Evolutionary conservation across 78 protist species (phyloP), one percentile per base, ranked within the genome.

Genomic region (Diacronema lutheri): DNA sequence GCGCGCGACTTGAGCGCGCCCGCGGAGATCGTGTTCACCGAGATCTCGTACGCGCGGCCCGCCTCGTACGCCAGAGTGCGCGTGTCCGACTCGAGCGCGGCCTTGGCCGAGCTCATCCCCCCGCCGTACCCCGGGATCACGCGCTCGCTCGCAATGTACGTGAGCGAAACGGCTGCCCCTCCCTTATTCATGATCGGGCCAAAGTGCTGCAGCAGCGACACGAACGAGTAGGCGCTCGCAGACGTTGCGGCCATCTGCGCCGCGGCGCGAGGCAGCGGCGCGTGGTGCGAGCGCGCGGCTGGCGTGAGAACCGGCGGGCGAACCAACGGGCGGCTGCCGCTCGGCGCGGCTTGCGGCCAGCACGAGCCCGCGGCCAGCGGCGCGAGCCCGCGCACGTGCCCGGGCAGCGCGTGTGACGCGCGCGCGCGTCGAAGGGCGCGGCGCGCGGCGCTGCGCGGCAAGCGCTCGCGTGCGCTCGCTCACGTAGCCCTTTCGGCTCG

Each of bases 11-110:
- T 83, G 31, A 86, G 90, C 33, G 90, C 85, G 37, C 90, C 90
- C 14, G 90, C 90, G 33, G 85, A 79, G 85, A 86, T 79, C 57
- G 90, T 86, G 78, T 86, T 86, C 58, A 86, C 85, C 14, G 69
- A 56, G 16, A 86, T 29, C 35, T 66, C 78, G 57, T 55, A 79
- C 84, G 78, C 79, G 65, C 71, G 84, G 65, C 90, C 90, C 31
- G 90, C 90, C 85, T 86, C 90, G 61, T 55, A 86, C 58, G 90
- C 77, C 19, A 86, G 85, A 16, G 20, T 12, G 37, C 68, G 86
- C n/a, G 86, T 81, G 31, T 81, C 86, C n/a, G 44, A 26, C 55
- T 81, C 86, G 61, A 81, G 73, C 14, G 61, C 38, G 2, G 86
- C 86, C 74, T 81, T 81, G 12, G 86, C 86, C 23, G 31, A 12